phyloP scores from a whole-genome alignment of 441 rosid genomes.

The Gossypium davidsonii region DNA sequence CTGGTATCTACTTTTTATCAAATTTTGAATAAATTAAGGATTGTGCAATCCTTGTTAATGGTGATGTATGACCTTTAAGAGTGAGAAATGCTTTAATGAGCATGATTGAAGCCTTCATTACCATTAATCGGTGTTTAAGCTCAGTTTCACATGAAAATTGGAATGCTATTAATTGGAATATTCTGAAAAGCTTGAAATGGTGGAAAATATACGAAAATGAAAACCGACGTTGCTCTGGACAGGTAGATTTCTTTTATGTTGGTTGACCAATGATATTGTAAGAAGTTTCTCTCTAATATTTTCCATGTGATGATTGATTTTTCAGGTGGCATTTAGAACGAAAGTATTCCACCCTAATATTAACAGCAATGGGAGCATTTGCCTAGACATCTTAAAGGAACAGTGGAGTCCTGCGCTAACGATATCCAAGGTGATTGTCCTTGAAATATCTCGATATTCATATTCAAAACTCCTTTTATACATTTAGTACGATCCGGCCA shows the following conservation, averaged over 20 bases:
- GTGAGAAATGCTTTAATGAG: neutral
- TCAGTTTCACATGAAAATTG: neutral
- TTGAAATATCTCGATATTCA: neutral
- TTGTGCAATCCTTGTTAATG: neutral
- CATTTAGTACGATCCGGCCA: neutral
- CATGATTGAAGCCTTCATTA: neutral
- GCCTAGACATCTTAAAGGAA: slow-evolving; percentile 59
- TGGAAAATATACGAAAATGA: neutral
- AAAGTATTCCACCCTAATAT: slow-evolving; percentile 72
- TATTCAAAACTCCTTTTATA: neutral
- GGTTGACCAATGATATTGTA: neutral
- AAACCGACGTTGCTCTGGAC: neutral
- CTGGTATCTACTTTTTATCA: neutral
- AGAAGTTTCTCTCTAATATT: neutral
- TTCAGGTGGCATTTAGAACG: slow-evolving; percentile 77
- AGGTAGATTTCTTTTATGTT: neutral
- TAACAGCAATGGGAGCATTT: slow-evolving; percentile 56
- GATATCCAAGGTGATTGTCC: slow-evolving; percentile 43
- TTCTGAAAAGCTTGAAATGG: neutral
- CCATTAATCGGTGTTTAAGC: neutral
- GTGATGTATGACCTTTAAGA: neutral
- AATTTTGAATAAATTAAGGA: neutral
- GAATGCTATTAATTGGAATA: neutral
- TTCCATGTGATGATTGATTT: neutral
- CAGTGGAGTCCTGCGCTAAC: slow-evolving; percentile 62